Conservation (phyloP, 768 basidiomycete genomes). For the Flagelloscypha sp. region DNA sequence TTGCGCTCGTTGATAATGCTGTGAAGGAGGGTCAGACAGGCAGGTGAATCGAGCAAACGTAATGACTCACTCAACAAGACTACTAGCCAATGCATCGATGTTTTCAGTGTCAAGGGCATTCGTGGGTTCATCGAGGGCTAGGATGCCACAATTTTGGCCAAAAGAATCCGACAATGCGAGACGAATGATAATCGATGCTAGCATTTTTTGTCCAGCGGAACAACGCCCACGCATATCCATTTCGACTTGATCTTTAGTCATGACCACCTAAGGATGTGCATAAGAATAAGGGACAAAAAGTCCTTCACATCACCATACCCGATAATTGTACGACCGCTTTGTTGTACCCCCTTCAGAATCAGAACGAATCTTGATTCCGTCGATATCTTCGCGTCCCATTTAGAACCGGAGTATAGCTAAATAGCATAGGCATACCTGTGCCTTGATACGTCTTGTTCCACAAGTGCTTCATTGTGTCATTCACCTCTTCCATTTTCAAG, state of each 20-base stretch:
- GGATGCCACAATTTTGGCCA: conserved; percentile 94
- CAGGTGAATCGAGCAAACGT: conserved; percentile 1
- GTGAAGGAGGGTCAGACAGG: conserved; percentile 5
- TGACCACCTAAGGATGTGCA: conserved; percentile 65
- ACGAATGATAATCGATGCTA: conserved; percentile 96
- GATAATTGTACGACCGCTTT: conserved; percentile 93
- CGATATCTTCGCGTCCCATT: conserved; percentile 62
- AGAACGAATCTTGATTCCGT: conserved; percentile 91
- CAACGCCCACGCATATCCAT: conserved; percentile 99
- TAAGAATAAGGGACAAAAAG: conserved; percentile 3
- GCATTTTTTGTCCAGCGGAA: conserved; percentile 97
- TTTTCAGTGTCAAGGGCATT: conserved; percentile 96
- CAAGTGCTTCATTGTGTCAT: conserved; percentile 91
- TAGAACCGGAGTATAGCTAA: conserved; percentile 9
- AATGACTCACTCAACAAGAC: conserved; percentile 77
- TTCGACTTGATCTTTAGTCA: conserved; percentile 98
- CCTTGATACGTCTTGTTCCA: conserved; percentile 99
- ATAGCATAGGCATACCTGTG: conserved; percentile 53
- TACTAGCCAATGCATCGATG: conserved; percentile 86
- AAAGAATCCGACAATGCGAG: conserved; percentile 96
- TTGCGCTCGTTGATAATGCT: conserved; percentile 94
- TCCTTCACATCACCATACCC: conserved; percentile 56
- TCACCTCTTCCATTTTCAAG: conserved; percentile 99
- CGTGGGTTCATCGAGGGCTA: conserved; percentile 96
- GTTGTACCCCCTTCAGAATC: conserved; percentile 88